These are phyloP conservation scores for Colletotrichum cuscutae DNA, from an alignment of 2,329 filamentous ascomycete species.

Conservation along the genomic window DNA sequence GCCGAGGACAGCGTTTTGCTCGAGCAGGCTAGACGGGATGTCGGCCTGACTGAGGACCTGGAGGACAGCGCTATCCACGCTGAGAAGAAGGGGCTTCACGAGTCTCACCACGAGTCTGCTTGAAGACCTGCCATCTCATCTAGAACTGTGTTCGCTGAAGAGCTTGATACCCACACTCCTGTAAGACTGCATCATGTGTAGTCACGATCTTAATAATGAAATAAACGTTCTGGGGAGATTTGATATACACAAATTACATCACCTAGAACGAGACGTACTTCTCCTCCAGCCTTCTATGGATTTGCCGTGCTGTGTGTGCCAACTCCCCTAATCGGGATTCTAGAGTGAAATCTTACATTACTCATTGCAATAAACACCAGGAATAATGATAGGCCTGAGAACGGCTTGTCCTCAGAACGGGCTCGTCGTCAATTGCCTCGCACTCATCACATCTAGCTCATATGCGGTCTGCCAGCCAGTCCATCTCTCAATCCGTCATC, in stretches of 20 bases:
- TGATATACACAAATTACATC: background rate
- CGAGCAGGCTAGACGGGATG: conserved; percentile 38
- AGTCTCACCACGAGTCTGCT: conserved; percentile 13
- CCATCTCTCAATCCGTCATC: background rate
- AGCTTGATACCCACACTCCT: background rate
- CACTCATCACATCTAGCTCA: background rate
- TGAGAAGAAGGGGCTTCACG: conserved; percentile 36
- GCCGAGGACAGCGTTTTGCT: conserved; percentile 40
- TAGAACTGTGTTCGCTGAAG: background rate
- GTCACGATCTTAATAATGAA: background rate
- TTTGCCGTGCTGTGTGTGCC: background rate
- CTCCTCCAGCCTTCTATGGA: background rate
- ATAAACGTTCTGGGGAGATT: background rate
- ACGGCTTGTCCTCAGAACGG: background rate
- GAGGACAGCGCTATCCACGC: conserved; percentile 27
- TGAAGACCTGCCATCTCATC: background rate
- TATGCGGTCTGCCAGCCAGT: background rate
- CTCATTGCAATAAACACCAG: background rate
- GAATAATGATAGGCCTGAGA: too few relatives aligned
- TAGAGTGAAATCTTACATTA: background rate
- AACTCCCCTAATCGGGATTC: too few relatives aligned
- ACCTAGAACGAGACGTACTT: background rate
- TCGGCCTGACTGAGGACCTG: conserved; percentile 35
- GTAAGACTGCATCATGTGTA: background rate
- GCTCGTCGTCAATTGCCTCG: background rate